Conservation (phyloP, 1,284 basidiomycete genomes). For the Fistulinella staudtii region DNA sequence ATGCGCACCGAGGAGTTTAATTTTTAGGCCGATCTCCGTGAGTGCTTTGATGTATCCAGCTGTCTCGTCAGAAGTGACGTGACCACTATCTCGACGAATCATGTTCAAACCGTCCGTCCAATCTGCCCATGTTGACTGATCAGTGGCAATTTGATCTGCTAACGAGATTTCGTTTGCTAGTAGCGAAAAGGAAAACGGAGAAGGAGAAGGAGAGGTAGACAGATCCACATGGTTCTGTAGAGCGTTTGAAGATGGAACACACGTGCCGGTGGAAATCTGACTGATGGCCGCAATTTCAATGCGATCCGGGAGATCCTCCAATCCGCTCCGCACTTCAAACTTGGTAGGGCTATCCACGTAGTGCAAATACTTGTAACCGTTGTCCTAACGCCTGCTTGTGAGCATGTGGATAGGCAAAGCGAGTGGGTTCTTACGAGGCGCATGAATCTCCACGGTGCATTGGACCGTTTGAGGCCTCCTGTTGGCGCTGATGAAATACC, state of each 20-base stretch:
- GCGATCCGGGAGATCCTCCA: slow-evolving; percentile 84
- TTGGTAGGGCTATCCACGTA: slow-evolving; percentile 78
- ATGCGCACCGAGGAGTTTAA: slow-evolving; percentile 79
- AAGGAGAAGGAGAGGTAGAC: slow-evolving; percentile 51
- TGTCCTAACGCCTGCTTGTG: slow-evolving; percentile 49
- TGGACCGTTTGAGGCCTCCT: slow-evolving; percentile 49
- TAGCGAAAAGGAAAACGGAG: slow-evolving; percentile 78
- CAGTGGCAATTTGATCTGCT: slow-evolving; percentile 84
- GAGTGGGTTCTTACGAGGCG: slow-evolving; percentile 49
- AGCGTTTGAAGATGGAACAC: slow-evolving; percentile 61
- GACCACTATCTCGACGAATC: slow-evolving; percentile 73
- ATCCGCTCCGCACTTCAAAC: slow-evolving; percentile 71
- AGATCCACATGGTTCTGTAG: slow-evolving; percentile 57
- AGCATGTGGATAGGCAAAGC: slow-evolving; percentile 3
- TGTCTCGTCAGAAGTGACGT: slow-evolving; percentile 82
- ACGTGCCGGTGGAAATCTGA: slow-evolving; percentile 78
- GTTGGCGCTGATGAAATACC: slow-evolving; percentile 52
- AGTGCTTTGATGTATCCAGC: slow-evolving; percentile 80
- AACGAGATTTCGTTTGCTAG: slow-evolving; percentile 73
- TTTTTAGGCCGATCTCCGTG: slow-evolving; percentile 92
- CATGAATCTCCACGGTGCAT: slow-evolving; percentile 74
- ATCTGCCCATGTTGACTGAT: slow-evolving; percentile 85
- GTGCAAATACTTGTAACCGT: slow-evolving; percentile 73
- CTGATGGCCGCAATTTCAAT: slow-evolving; percentile 78
- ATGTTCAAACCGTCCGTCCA: slow-evolving; percentile 96